phyloP scores from a whole-genome alignment of 2,329 filamentous ascomycete genomes.

The Fusarium dimerum region DNA sequence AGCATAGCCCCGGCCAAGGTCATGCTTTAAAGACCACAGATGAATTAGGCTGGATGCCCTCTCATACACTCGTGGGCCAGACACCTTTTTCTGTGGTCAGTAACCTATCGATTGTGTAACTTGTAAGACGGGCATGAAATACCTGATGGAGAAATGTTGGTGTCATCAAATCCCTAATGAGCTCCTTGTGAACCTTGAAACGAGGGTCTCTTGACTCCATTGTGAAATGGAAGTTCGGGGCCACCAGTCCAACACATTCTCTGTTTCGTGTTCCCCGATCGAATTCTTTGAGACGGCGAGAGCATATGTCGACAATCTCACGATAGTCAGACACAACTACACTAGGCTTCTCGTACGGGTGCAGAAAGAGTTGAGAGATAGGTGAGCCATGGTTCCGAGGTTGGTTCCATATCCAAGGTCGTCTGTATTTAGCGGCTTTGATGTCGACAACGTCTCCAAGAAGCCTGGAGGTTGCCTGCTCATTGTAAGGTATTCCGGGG shows the following conservation, averaged over 20 bases:
- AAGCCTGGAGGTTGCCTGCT: conserved; percentile 13
- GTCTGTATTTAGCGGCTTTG: conserved; percentile 18
- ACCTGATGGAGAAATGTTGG: conserved; percentile 36
- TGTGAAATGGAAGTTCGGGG: conserved; percentile 35
- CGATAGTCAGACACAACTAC: conserved; percentile 36
- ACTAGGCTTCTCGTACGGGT: conserved; percentile 32
- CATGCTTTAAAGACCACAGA: conserved; percentile 36
- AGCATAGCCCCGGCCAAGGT: conserved; percentile 28
- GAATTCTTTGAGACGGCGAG: conserved; percentile 35
- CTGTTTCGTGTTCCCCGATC: conserved; percentile 30
- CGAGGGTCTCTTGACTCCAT: conserved; percentile 35
- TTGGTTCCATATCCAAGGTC: conserved; percentile 30
- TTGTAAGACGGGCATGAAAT: background rate
- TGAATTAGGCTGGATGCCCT: conserved; percentile 33
- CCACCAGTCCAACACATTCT: conserved; percentile 25
- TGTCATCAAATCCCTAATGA: conserved; percentile 40
- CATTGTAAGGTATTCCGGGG: conserved; percentile 31
- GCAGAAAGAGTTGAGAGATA: conserved; percentile 37
- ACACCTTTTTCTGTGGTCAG: conserved; percentile 27
- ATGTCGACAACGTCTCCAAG: conserved; percentile 26
- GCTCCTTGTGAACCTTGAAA: conserved; percentile 34
- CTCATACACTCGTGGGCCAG: conserved; percentile 37
- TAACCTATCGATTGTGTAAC: too few relatives aligned
- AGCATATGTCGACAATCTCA: conserved; percentile 35
- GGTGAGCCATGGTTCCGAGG: conserved; percentile 28